Evolutionary conservation across 2,329 filamentous ascomycete species (phyloP).

Genomic region (Colletotrichum eremochloae): DNA sequence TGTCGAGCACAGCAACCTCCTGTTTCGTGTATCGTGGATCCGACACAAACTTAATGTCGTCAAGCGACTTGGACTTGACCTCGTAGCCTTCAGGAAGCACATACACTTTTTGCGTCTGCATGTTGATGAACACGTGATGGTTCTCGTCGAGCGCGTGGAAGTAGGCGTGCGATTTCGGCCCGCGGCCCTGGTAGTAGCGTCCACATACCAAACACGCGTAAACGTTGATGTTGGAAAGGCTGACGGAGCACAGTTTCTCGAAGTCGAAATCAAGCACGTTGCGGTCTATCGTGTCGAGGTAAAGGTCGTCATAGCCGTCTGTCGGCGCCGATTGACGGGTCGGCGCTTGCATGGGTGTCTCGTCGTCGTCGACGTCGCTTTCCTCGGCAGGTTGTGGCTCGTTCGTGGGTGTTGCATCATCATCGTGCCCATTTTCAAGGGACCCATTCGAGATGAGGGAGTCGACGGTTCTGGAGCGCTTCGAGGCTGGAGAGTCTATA

Average conservation of each 20-base stretch:
- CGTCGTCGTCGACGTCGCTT: conserved; percentile 58
- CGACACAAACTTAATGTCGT: conserved; percentile 98
- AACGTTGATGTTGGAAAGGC: conserved; percentile 97
- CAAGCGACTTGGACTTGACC: conserved; percentile 91
- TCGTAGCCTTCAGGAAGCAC: conserved; percentile 97
- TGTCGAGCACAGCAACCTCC: conserved; percentile 86
- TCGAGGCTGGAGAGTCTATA: conserved; percentile 70
- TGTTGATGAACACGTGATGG: conserved; percentile 98
- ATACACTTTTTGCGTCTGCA: conserved; percentile 91
- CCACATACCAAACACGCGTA: conserved; percentile 98
- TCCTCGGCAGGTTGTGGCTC: conserved; percentile 52
- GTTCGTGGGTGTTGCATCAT: conserved; percentile 43
- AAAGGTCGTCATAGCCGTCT: conserved; percentile 93
- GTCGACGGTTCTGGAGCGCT: conserved; percentile 67
- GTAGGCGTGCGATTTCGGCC: conserved; percentile 95
- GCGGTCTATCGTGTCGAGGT: conserved; percentile 96
- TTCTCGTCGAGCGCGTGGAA: conserved; percentile 95
- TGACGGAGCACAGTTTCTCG: conserved; percentile 97
- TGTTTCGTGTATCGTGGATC: conserved; percentile 87
- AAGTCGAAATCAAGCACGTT: conserved; percentile 97
- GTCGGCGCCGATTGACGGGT: conserved; percentile 82
- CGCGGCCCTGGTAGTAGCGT: conserved; percentile 96
- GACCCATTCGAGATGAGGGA: conserved; percentile 49
- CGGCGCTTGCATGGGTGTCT: conserved; percentile 57
- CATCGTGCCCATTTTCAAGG: conserved; percentile 51